Evolutionary conservation across 805 yeast species (phyloP).

Genomic region (Lipomyces sp.): DNA sequence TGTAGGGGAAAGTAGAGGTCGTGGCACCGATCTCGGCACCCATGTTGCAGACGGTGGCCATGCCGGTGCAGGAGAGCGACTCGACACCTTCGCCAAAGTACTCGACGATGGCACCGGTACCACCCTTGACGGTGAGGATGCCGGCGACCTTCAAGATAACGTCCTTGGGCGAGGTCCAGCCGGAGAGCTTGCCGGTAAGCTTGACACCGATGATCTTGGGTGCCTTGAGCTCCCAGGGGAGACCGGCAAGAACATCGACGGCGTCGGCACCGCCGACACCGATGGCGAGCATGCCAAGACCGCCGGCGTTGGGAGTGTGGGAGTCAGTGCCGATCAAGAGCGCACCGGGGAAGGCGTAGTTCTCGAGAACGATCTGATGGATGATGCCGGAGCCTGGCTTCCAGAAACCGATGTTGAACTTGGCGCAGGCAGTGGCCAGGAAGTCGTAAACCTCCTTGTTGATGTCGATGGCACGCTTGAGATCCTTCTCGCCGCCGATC

Average conservation of each 20-base stretch:
- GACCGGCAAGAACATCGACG: conserved; percentile 93
- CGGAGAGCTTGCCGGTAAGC: conserved; percentile 80
- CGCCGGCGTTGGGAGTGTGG: conserved; percentile 99
- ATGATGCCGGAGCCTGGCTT: conserved; percentile 99
- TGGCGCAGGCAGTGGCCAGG: conserved; percentile 86
- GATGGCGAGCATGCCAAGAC: conserved; percentile 95
- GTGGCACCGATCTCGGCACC: conserved; percentile 99
- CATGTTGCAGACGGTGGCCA: conserved; percentile 99
- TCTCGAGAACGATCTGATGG: conserved; percentile 95
- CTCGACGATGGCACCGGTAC: conserved; percentile 94
- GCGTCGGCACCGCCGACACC: conserved; percentile 99
- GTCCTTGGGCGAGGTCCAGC: conserved; percentile 98
- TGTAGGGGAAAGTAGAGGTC: conserved; percentile 95
- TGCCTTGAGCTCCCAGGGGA: conserved; percentile 98
- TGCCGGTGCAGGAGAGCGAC: conserved; percentile 90
- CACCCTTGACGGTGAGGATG: conserved; percentile 90
- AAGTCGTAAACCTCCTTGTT: conserved; percentile 96
- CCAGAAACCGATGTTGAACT: conserved; percentile 98
- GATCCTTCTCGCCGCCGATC: conserved; percentile 83
- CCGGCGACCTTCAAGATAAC: conserved; percentile 93
- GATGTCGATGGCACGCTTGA: conserved; percentile 72
- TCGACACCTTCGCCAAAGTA: conserved; percentile 95
- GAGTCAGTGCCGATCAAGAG: conserved; percentile 98
- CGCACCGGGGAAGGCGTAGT: conserved; percentile 93
- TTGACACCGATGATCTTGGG: conserved; percentile 93